Conservation (phyloP, 306 rosid genomes). For the Urtica urens region DNA sequence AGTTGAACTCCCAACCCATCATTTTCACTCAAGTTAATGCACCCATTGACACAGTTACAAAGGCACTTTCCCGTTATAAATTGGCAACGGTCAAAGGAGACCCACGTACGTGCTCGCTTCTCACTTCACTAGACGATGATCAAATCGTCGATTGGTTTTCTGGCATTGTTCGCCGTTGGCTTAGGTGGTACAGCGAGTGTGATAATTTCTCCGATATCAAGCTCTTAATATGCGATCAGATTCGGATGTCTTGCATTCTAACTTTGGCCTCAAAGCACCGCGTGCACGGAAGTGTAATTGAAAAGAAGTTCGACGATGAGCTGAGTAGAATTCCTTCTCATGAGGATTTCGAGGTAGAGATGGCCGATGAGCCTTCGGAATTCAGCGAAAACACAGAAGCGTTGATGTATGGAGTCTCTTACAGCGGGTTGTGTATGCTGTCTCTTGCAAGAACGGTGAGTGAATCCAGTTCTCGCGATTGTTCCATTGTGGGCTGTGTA, state of each 20-base stretch:
- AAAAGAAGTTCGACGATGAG: constrained; percentile 54
- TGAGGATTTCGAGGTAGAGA: constrained; percentile 40
- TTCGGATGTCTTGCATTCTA: constrained; percentile 81
- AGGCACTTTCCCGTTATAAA: constrained; percentile 63
- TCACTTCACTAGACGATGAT: constrained; percentile 51
- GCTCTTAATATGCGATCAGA: constrained; percentile 39
- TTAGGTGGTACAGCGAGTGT: constrained; percentile 59
- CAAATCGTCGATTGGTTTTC: constrained; percentile 80
- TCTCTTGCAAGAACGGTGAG: constrained; percentile 74
- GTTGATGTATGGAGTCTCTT: constrained; percentile 62
- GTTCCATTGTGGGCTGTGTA: constrained; percentile 64
- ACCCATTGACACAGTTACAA: constrained; percentile 46
- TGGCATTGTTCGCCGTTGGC: constrained; percentile 68
- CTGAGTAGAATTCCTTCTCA: constrained; percentile 53
- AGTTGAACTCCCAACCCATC: constrained; percentile 26
- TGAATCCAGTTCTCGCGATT: constrained; percentile 60
- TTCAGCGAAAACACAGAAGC: constrained; percentile 61
- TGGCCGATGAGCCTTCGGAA: constrained; percentile 25
- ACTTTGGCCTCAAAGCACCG: constrained; percentile 81
- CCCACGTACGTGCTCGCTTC: constrained; percentile 40
- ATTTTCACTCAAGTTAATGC: constrained; percentile 51
- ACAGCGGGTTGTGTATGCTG: constrained; percentile 61
- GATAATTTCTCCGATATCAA: constrained; percentile 55
- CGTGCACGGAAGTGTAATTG: constrained; percentile 55
- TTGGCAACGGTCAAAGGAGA: constrained; percentile 47